Evolutionary conservation across 192 early-diverging fungal species (phyloP), one percentile per base, ranked within the genome.

Genomic region (Coemansia asiatica): DNA sequence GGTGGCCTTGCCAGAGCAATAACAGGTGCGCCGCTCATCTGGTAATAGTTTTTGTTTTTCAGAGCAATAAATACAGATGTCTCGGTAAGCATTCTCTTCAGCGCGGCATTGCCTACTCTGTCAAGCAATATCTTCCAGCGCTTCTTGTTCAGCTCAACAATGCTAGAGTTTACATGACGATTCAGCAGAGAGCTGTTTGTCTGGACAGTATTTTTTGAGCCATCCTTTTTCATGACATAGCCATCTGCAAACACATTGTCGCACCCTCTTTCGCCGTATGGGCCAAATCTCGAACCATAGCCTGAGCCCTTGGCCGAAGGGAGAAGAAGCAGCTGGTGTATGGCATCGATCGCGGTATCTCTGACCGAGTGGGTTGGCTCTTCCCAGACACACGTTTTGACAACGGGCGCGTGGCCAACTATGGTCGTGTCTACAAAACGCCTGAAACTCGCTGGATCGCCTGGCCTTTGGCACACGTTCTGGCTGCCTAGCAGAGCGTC

Each of bases 51-150:
- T 27, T 55, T 25, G 46, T 68, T 81, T 16, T 40, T 58, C 27
- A 81, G 60, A 25, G 63, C 70, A 29, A 81, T 27, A 61, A 81
- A 81, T 33, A 81, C 47, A 1, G 73, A 66, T 19, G 73, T 66
- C n/a, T 66, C 33, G 12, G 40, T 44, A 7, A 81, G 64, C 69
- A 81, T 6, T 7, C 62, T 55, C 26, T 63, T 40, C 66, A 81
- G 68, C 23, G 79, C 73, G 35, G 47, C 55, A 3, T 74, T 69
- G 18, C 79, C 79, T 15, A 62, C 58, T 25, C 74, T 25, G 29
- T 56, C 61, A 6, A 75, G 69, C 29, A 81, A 63, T 49, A 48
- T 49, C 35, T n/a, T 27, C 79, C 79, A 81, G 19, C 53, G 21
- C 6, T 49, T 27, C 40, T 60, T 66, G 47, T 58, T 56, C 21